phyloP scores from a whole-genome alignment of 192 early-diverging fungal species.

The Coemansia sp. region DNA sequence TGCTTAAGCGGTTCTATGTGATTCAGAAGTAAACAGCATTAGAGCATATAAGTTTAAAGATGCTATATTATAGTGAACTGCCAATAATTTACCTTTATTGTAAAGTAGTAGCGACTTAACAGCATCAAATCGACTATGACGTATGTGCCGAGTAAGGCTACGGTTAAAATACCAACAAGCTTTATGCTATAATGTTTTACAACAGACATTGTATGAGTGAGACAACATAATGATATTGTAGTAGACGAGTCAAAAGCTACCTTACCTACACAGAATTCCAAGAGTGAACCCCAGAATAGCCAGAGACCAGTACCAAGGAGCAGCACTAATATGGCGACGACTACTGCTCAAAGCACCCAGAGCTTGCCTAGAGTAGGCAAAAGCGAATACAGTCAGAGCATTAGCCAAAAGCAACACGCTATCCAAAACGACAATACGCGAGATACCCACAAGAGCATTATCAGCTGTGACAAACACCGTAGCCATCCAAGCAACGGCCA shows the following conservation, averaged over 20 bases:
- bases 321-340: constrained; percentile 27
- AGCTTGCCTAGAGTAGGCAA: constrained; percentile 67
- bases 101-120: not conserved
- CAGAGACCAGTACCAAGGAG: constrained; percentile 72
- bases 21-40: constrained; percentile 17
- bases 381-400: constrained; percentile 59
- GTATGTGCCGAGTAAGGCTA: constrained; percentile 81
- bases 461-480: constrained; percentile 78
- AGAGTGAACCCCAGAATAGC: constrained; percentile 77
- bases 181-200: constrained; percentile 68
- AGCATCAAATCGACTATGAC: constrained; percentile 79
- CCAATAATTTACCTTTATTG: constrained; percentile 59
- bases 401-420: constrained; percentile 93
- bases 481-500: constrained; percentile 55
- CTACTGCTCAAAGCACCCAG: constrained; percentile 23
- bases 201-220: not conserved
- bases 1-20: constrained; percentile 61
- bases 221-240: too few relatives aligned
- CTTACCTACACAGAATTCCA: constrained; percentile 74
- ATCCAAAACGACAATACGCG: constrained; percentile 90
- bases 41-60: not conserved
- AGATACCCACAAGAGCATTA: constrained; percentile 64
- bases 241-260: not conserved
- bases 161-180: constrained; percentile 90
- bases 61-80: constrained; percentile 35